phyloP scores from a whole-genome alignment of 2,329 filamentous ascomycete species.

The Immersiporthe knoxdaviesiana region DNA sequence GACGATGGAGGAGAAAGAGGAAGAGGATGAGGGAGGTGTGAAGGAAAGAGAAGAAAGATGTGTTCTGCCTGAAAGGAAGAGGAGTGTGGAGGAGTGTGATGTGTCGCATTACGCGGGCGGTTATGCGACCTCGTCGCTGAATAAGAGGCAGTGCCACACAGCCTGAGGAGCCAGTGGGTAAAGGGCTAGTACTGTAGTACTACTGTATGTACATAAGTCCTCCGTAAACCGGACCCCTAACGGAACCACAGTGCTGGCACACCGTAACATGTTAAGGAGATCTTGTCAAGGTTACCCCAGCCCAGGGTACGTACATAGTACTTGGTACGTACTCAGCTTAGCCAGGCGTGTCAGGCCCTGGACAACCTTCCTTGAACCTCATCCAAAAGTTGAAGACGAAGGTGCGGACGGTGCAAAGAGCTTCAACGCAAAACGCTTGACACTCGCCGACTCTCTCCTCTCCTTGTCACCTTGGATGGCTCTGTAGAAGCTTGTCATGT shows the following conservation, averaged over 20 bases:
- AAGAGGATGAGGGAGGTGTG: not conserved
- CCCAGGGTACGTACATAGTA: not conserved
- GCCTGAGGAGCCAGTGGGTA: not conserved
- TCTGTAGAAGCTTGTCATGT: not conserved
- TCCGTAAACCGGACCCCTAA: not conserved
- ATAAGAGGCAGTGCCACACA: constrained; percentile 4
- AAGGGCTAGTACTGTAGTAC: not conserved
- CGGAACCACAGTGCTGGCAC: not conserved
- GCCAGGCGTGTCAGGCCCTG: not conserved
- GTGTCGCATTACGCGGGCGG: not conserved
- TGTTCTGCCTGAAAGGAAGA: not conserved
- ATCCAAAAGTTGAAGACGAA: not conserved
- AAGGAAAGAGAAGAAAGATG: not conserved
- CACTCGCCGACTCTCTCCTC: not conserved
- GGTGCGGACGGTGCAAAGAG: not conserved
- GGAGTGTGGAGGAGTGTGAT: constrained; percentile 6
- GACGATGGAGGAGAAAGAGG: not conserved
- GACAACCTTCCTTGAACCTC: constrained; percentile 2
- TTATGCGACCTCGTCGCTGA: not conserved
- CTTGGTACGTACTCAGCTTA: too few species aligned
- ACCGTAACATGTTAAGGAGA: not conserved
- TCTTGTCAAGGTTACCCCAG: not conserved
- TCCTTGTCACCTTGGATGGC: not conserved
- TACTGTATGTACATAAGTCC: too few species aligned
- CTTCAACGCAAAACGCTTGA: not conserved